phyloP scores from a whole-genome alignment of 495 filamentous ascomycete genomes.

The Hapsidospora chrysogenum region DNA sequence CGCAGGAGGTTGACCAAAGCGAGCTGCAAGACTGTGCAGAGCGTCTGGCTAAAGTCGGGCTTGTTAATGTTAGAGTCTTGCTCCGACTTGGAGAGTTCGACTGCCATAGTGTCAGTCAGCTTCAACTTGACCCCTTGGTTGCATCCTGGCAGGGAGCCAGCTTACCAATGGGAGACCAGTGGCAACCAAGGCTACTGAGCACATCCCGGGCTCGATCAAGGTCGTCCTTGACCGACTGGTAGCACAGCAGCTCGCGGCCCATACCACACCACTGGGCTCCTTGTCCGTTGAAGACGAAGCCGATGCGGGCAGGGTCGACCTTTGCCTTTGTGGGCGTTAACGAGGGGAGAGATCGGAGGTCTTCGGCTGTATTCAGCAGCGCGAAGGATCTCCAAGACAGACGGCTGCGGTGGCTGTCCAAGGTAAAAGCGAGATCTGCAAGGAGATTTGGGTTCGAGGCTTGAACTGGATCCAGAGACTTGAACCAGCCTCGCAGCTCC shows the following conservation, averaged over 20 bases:
- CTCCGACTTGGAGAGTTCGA: no score
- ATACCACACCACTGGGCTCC: constrained; percentile 29
- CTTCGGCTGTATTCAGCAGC: neutral
- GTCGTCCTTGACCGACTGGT: constrained; percentile 7
- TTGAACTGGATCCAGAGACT: no score
- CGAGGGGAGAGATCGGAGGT: no score
- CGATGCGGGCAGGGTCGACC: no score
- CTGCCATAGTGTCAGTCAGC: no score
- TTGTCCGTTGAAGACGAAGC: constrained; percentile 18
- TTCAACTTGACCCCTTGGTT: constrained; percentile 4
- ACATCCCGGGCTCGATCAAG: constrained; percentile 10
- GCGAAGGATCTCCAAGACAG: constrained; percentile 12
- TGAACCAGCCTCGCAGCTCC: neutral
- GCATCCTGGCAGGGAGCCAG: neutral
- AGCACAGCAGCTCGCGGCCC: constrained; percentile 25
- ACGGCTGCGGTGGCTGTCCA: constrained; percentile 9
- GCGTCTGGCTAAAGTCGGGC: constrained; percentile 20
- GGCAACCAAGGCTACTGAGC: constrained; percentile 9
- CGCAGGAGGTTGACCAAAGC: constrained; percentile 33
- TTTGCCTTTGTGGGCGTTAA: no score
- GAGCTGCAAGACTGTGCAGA: constrained; percentile 32
- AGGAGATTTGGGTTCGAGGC: constrained; percentile 5
- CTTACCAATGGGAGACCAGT: constrained; percentile 17
- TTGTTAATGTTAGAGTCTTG: constrained; percentile 15
- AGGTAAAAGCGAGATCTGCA: constrained; percentile 10